Base-by-base conservation (phyloP, 192 early-diverging fungal species). In the Allomyces macrogynus region DNA sequence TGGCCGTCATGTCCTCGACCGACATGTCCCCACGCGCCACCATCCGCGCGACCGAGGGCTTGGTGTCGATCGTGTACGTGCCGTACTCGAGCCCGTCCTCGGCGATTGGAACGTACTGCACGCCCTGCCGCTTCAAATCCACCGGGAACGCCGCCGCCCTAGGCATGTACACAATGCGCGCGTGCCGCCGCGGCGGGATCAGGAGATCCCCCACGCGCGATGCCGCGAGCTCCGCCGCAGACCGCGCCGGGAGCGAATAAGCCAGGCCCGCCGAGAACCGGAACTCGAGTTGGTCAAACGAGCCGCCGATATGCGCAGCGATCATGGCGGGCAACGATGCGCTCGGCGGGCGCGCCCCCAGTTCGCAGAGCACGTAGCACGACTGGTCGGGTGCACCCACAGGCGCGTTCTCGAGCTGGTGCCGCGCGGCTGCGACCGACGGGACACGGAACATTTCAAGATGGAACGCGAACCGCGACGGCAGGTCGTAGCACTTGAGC, bases 271-370 rank as follows among this genome's bases (percentile, higher is more conserved):
- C 77, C 43, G 70, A 64, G 43, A 76, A 71, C 22, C 62, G 63
- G 66, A 76, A 78, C 1, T 64, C 24, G 14, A 25, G 32, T 40
- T 40, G 4, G 32, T 73, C 49, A 8, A 40, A 8, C 32, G 32
- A 40, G 32, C 32, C 8, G 32, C 32, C 7, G 7, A 40, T 40
- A 40, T 40, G 32, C 32, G 32, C 32, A 8, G 4, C 7, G 23
- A 77, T 74, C 0, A 77, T 49, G 14, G 49, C 22, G 1, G 66
- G 69, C 43, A 77, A 72, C 40, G 49, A 63, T 1, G 71, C 73
- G 3, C 77, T 75, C 0, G 77, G 77, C 62, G 70, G 43, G 10
- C 77, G 23, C 10, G 73, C 73, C n/a, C 75, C 77, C 43, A 79
- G 73, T 63, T 79, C 77, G 61, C 77, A 79, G 14, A 76, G 68